phyloP scores from a whole-genome alignment of 2,329 filamentous ascomycete genomes.

The Remersonia thermophila region DNA sequence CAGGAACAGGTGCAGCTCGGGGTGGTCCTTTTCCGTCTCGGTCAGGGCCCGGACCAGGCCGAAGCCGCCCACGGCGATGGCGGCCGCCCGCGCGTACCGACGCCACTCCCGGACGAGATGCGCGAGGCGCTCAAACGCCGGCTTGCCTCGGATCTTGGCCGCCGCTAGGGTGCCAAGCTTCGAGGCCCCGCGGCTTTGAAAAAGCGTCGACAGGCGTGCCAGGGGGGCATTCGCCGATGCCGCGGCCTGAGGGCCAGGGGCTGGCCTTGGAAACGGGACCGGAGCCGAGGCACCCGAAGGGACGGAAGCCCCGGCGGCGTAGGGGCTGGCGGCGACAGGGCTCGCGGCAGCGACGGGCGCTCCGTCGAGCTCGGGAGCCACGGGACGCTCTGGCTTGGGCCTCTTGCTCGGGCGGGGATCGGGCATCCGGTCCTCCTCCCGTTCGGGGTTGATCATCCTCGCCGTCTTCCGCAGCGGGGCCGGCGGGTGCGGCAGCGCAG shows the following conservation, averaged over 20 bases:
- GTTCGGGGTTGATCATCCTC: conserved; percentile 9
- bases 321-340: too few species aligned
- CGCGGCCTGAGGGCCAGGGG: too few species aligned
- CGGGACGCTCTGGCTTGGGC: background rate
- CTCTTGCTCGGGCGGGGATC: conserved; percentile 3
- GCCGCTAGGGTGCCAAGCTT: background rate
- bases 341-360: background rate
- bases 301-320: too few species aligned
- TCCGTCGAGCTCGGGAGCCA: background rate
- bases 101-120: conserved; percentile 14
- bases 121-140: conserved; percentile 14
- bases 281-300: too few species aligned
- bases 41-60: conserved; percentile 8
- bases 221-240: background rate
- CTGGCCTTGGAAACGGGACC: too few species aligned
- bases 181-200: conserved; percentile 3
- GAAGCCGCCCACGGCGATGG: conserved; percentile 5
- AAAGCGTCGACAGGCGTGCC: conserved; percentile 7
- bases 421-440: background rate
- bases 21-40: conserved; percentile 5
- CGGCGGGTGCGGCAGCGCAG: background rate
- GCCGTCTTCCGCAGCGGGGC: conserved; percentile 10
- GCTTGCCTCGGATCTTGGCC: conserved; percentile 9
- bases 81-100: conserved; percentile 4
- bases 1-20: conserved; percentile 13